Evolutionary conservation across 2,329 filamentous ascomycete species (phyloP).

Genomic region (Pseudopyrenochaeta lycopersici): DNA sequence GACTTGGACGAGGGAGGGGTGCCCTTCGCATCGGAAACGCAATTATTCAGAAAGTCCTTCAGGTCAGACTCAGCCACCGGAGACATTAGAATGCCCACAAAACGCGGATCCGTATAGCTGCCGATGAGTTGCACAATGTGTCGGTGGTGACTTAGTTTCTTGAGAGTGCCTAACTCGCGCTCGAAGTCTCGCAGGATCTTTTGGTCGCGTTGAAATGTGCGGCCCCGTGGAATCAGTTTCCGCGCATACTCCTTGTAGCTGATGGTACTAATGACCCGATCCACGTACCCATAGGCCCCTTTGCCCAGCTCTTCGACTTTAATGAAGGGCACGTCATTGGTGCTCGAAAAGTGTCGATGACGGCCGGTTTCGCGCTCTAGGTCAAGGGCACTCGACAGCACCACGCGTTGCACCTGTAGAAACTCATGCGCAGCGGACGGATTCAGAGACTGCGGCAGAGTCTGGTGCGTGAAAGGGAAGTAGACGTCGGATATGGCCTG

Average conservation of each 20-base stretch:
- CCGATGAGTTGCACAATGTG: conserved; percentile 32
- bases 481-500: conserved; percentile 11
- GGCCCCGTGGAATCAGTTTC: conserved; percentile 26
- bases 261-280: conserved; percentile 29
- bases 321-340: conserved; percentile 13
- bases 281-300: conserved; percentile 29
- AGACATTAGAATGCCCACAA: conserved; percentile 42
- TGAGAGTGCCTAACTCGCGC: conserved; percentile 21
- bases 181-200: conserved; percentile 15
- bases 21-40: neutral
- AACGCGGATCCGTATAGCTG: conserved; percentile 43
- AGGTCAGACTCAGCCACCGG: conserved; percentile 28
- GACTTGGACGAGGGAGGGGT: conserved; percentile 7
- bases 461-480: conserved; percentile 19
- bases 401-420: conserved; percentile 18
- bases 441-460: conserved; percentile 9
- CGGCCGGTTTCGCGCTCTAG: conserved; percentile 11
- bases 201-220: conserved; percentile 16
- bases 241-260: conserved; percentile 29
- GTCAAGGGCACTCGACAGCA: conserved; percentile 11
- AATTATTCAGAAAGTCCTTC: conserved; percentile 22
- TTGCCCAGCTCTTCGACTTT: conserved; percentile 23
- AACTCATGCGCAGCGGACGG: conserved; percentile 9
- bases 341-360: conserved; percentile 17
- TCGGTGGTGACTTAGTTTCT: conserved; percentile 15